Percentiles rank a stretch among this genome's conserved stretches.
phyloP scores from a whole-genome alignment of 306 rosid genomes.

The Vicia villosa region DNA sequence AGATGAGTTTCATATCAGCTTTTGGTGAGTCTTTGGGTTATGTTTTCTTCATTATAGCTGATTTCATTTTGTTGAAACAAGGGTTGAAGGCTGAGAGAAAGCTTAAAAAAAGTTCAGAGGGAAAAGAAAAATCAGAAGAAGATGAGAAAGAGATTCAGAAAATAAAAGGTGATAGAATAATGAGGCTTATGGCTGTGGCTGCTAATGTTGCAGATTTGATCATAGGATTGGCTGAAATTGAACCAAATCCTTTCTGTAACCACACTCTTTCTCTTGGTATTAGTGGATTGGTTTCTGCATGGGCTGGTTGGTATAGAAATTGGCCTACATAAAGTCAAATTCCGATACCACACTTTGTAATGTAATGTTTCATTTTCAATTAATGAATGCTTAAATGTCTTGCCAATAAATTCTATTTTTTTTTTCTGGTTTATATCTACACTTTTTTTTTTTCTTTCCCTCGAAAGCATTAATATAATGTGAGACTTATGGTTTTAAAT shows the following conservation, averaged over 20 bases:
- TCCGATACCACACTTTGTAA: not conserved
- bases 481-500: no score
- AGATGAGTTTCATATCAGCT: slow-evolving; percentile 78
- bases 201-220: slow-evolving; percentile 93
- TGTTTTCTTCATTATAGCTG: slow-evolving; percentile 74
- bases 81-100: slow-evolving; percentile 65
- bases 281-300: slow-evolving; percentile 96
- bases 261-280: slow-evolving; percentile 86
- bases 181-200: slow-evolving; percentile 88
- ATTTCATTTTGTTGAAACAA: slow-evolving; percentile 57
- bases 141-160: slow-evolving; percentile 43
- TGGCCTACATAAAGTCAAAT: slow-evolving; percentile 66
- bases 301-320: slow-evolving; percentile 99
- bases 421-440: no score
- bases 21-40: slow-evolving; percentile 95
- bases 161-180: slow-evolving; percentile 76
- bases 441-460: no score
- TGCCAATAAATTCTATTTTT: not conserved
- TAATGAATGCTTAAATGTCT: not conserved
- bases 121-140: slow-evolving; percentile 33
- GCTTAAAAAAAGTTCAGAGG: slow-evolving; percentile 36
- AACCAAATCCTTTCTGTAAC: slow-evolving; percentile 86
- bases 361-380: slow-evolving; percentile 33
- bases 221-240: slow-evolving; percentile 82
- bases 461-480: no score